phyloP scores from a whole-genome alignment of 371 early-diverging fungal species.

The Haplosporangium sp. region DNA sequence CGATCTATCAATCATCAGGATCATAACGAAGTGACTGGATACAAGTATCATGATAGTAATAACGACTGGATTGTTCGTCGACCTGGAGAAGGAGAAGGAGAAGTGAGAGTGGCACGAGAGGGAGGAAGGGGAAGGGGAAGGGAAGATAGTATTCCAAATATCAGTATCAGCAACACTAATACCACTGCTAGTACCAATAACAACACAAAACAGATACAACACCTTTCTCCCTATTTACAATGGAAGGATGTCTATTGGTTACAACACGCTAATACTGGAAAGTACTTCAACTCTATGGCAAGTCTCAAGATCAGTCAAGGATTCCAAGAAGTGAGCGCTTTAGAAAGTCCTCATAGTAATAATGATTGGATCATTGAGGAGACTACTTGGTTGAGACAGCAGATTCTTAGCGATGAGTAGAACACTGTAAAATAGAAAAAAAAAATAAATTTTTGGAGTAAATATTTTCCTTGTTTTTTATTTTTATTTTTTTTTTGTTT shows the following conservation, averaged over 20 bases:
- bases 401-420: slow-evolving; percentile 38
- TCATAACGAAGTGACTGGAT: slow-evolving; percentile 43
- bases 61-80: slow-evolving; percentile 49
- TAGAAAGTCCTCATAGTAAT: slow-evolving; percentile 30
- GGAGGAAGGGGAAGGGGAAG: too few species aligned
- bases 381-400: slow-evolving; percentile 52
- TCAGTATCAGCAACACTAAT: too few species aligned
- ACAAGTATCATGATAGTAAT: slow-evolving; percentile 29
- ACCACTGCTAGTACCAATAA: neutral
- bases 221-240: slow-evolving; percentile 16
- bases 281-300: slow-evolving; percentile 41
- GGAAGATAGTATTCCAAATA: too few species aligned
- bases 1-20: slow-evolving; percentile 33
- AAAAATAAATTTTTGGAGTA: neutral
- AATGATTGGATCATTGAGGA: slow-evolving; percentile 55
- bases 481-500: neutral
- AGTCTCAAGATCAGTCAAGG: slow-evolving; percentile 43
- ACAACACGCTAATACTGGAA: slow-evolving; percentile 43
- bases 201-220: neutral
- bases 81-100: slow-evolving; percentile 9
- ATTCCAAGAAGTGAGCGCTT: slow-evolving; percentile 39
- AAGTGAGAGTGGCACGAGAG: neutral
- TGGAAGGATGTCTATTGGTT: slow-evolving; percentile 54
- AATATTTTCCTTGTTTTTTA: neutral
- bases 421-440: neutral